These are phyloP conservation scores for Glycyrrhiza uralensis DNA, from an alignment of 306 rosid species.

Conservation along the genomic window DNA sequence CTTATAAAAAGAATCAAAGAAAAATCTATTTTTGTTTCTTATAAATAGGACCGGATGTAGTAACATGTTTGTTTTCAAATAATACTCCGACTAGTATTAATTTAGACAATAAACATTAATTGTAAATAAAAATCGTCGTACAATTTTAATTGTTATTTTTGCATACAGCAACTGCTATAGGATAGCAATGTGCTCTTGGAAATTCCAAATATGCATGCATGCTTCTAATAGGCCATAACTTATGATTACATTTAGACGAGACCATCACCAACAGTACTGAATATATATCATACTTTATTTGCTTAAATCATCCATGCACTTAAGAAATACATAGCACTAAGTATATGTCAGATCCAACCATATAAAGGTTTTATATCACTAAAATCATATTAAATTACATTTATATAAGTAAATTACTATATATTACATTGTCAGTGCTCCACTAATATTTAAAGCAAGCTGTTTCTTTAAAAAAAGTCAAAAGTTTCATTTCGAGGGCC, in stretches of 20 bases:
- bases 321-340: slow-evolving; percentile 21
- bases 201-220: slow-evolving; percentile 29
- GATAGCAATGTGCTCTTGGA: too few species aligned
- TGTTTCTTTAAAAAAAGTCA: slow-evolving; percentile 29
- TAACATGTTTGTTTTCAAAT: too few species aligned
- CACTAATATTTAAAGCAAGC: slow-evolving; percentile 39
- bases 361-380: slow-evolving; percentile 23
- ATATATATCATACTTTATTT: slow-evolving; percentile 26
- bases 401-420: slow-evolving; percentile 24
- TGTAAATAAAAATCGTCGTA: too few species aligned
- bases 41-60: too few species aligned
- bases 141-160: too few species aligned
- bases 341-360: slow-evolving; percentile 37
- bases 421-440: slow-evolving; percentile 38
- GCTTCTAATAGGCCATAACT: slow-evolving; percentile 21
- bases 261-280: slow-evolving; percentile 20
- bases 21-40: too few species aligned
- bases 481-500: slow-evolving; percentile 20
- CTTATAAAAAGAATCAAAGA: too few species aligned
- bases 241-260: slow-evolving; percentile 31
- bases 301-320: slow-evolving; percentile 30
- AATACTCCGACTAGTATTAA: too few species aligned
- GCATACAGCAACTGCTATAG: too few species aligned
- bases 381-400: slow-evolving; percentile 23
- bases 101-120: too few species aligned